Evolutionary conservation across 345 rosid species (phyloP).

Genomic region (Citrus trifoliata): DNA sequence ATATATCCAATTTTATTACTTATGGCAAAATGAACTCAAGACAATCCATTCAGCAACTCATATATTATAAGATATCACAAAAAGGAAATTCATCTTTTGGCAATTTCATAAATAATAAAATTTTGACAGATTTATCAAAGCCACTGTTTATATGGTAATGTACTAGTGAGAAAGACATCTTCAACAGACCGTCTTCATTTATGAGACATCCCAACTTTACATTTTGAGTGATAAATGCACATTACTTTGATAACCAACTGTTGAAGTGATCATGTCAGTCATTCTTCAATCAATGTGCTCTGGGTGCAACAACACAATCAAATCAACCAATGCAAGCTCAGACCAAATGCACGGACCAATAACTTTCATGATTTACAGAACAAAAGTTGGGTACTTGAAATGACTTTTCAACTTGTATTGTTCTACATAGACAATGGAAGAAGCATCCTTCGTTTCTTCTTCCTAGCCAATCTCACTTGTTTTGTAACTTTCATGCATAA

Average conservation of each 20-base stretch:
- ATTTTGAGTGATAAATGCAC: constrained; percentile 6
- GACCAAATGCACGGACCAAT: constrained; percentile 9
- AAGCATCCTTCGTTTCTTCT: constrained; percentile 96
- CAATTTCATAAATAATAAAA: neutral
- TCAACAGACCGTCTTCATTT: neutral
- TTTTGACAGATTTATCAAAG: constrained; percentile 2
- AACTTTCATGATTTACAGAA: constrained; percentile 21
- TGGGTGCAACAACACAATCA: constrained; percentile 11
- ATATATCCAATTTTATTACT: neutral
- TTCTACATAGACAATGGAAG: constrained; percentile 90
- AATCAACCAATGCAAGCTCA: constrained; percentile 4
- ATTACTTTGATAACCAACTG: constrained; percentile 3
- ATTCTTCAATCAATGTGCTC: constrained; percentile 17
- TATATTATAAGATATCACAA: neutral
- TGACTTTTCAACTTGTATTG: neutral
- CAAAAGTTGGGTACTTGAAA: constrained; percentile 17
- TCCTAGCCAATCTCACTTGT: constrained; percentile 77
- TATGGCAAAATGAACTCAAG: neutral
- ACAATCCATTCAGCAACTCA: neutral
- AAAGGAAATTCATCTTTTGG: neutral
- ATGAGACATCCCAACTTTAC: constrained; percentile 14
- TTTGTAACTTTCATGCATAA: constrained; percentile 82
- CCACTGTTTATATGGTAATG: constrained; percentile 1
- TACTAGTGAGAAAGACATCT: constrained; percentile 6
- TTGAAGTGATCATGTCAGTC: constrained; percentile 16